These are phyloP conservation scores for Aspergillus nidulans DNA, from an alignment of 495 filamentous ascomycete genomes.

Conservation along the genomic window DNA sequence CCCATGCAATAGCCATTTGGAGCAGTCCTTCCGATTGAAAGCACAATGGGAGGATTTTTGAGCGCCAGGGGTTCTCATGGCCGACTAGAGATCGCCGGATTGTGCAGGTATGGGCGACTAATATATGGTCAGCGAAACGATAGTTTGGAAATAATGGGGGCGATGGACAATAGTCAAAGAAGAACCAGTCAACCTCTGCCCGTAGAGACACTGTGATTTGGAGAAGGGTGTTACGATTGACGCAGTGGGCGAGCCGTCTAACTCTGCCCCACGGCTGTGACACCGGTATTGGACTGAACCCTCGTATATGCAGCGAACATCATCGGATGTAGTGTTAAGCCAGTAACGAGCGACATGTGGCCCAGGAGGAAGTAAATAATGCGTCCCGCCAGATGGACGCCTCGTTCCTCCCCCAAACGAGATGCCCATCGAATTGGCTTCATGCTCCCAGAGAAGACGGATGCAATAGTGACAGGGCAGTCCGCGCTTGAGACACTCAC, in stretches of 20 bases:
- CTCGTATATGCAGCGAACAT: background rate
- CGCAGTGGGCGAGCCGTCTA: background rate
- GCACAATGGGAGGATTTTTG: background rate
- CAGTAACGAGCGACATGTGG: background rate
- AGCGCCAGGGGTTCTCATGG: slow-evolving; percentile 2
- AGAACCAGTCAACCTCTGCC: background rate
- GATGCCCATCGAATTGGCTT: background rate
- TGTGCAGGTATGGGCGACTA: background rate
- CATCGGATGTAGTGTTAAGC: background rate
- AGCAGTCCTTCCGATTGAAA: slow-evolving; percentile 2
- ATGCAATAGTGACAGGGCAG: background rate
- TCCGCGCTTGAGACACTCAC: background rate
- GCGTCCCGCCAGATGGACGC: background rate
- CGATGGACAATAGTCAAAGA: background rate
- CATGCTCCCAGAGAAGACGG: background rate
- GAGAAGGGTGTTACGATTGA: background rate
- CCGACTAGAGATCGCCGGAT: background rate
- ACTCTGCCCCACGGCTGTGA: background rate
- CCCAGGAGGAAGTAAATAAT: background rate
- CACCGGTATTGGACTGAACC: background rate
- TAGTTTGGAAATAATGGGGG: too few species aligned
- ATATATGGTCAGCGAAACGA: background rate
- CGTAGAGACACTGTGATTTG: background rate
- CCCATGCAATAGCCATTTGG: slow-evolving; percentile 4
- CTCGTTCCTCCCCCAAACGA: background rate